Conservation (phyloP, 331 rosid genomes). For the Telfairia occidentalis region DNA sequence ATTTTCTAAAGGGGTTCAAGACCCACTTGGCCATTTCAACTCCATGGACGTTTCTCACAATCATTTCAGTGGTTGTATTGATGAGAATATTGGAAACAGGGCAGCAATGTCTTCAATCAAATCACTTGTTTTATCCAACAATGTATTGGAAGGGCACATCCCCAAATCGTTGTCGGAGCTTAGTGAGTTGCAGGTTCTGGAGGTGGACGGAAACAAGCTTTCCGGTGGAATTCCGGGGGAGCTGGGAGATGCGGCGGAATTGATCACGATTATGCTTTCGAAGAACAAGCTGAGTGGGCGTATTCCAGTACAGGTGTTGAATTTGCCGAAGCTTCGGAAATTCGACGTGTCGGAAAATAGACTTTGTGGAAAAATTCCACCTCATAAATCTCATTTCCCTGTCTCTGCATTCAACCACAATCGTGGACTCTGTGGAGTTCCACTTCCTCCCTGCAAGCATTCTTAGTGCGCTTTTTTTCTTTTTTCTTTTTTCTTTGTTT, state of each 20-base stretch:
- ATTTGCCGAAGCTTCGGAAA: constrained; percentile 23
- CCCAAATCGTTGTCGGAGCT: constrained; percentile 36
- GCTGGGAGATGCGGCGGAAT: constrained; percentile 20
- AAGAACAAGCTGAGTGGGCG: constrained; percentile 30
- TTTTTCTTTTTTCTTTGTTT: not conserved
- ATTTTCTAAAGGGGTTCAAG: constrained; percentile 18
- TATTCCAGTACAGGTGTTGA: constrained; percentile 31
- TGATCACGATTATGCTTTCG: constrained; percentile 23
- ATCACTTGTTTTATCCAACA: constrained; percentile 29
- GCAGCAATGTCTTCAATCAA: constrained; percentile 28
- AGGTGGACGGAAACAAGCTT: constrained; percentile 20
- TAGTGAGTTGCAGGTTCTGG: constrained; percentile 23
- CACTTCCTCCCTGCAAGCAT: constrained; percentile 48
- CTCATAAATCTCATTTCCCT: constrained; percentile 27
- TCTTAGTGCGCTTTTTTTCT: constrained; percentile 12
- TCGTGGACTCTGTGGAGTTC: constrained; percentile 51
- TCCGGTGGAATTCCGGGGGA: constrained; percentile 32
- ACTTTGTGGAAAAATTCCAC: constrained; percentile 44
- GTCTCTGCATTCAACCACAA: constrained; percentile 35
- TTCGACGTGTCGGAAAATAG: constrained; percentile 39
- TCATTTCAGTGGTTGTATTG: constrained; percentile 31
- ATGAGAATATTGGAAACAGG: constrained; percentile 23
- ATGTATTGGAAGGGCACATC: constrained; percentile 27
- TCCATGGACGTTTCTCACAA: constrained; percentile 42
- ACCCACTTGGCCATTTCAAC: constrained; percentile 41